These are phyloP conservation scores for Polyporus arcularius DNA, from an alignment of 768 basidiomycete genomes.

Conservation along the genomic window DNA sequence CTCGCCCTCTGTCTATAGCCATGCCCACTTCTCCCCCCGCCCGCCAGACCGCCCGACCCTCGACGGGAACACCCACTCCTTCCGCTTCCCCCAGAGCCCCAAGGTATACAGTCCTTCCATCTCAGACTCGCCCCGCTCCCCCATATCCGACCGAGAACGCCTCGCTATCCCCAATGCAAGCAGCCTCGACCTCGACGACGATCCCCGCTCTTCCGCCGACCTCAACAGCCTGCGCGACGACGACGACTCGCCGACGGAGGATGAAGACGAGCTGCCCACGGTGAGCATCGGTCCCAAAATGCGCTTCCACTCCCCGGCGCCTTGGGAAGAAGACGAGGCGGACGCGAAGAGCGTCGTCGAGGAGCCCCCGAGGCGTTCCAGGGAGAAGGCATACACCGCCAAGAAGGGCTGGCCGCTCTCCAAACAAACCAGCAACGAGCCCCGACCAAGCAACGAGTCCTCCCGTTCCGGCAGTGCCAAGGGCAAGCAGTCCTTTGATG, in stretches of 20 bases:
- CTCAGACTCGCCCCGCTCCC: constrained; percentile 23
- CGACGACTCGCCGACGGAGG: constrained; percentile 34
- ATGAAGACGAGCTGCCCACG: constrained; percentile 48
- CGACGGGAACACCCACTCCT: constrained; percentile 29
- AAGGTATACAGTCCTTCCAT: constrained; percentile 11
- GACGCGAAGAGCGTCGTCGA: constrained; percentile 41
- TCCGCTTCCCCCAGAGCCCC: constrained; percentile 29
- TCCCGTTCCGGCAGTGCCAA: constrained; percentile 44
- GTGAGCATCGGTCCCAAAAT: constrained; percentile 84
- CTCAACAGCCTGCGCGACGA: constrained; percentile 17
- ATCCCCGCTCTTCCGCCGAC: constrained; percentile 29
- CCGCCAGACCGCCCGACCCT: constrained; percentile 35
- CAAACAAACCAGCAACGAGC: constrained; percentile 35
- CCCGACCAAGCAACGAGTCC: constrained; percentile 70
- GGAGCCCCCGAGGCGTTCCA: constrained; percentile 33
- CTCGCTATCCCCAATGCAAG: constrained; percentile 51
- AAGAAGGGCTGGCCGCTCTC: constrained; percentile 49
- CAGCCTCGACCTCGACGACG: constrained; percentile 56
- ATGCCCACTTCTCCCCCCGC: constrained; percentile 56
- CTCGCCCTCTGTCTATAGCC: constrained; percentile 71
- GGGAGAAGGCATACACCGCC: constrained; percentile 37
- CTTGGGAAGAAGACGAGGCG: constrained; percentile 66
- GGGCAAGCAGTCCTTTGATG: constrained; percentile 61
- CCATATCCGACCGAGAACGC: constrained; percentile 38
- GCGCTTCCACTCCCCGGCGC: constrained; percentile 78